Base-by-base conservation (phyloP, 2,329 filamentous ascomycete genomes). In the Fusarium camptoceras region DNA sequence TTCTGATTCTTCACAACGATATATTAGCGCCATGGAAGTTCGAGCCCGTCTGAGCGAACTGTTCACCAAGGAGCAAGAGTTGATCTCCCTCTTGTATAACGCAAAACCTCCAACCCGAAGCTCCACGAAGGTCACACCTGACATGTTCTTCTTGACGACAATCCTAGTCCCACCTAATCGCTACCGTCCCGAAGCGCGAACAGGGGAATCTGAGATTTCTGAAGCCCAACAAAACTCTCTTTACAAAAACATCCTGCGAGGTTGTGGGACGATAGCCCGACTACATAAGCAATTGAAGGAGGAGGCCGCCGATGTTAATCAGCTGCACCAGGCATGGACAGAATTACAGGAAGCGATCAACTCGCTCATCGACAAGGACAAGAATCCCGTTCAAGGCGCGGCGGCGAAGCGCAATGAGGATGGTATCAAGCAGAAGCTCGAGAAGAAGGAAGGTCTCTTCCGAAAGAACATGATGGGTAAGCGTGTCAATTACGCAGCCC, bases 381-480 rank as follows among this genome's bases (percentile, higher is more conserved):
- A 94, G 68, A 97, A 96, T 75, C 93, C 94, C 4, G 86, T 94
- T 6, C 90, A 92, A 70, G 94, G 94, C 54, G 86, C 89, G 20
- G 93, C 94, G 28, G 93, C 90, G 16, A 91, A 91, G 75, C 87
- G 90, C 59, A 92, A 93, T 55, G 93, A 97, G 66, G 94, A 97
- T 69, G 96, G 97, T 73, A 97, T 99, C 82, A 99, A 99, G 82
- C 96, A 99, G 78, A 92, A 94, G 77, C 86, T 99, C 28, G 96
- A 99, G 82, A 99, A 99, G 86, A 99, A 99, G 82, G 97, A 99
- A 78, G 96, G 96, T 71, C 86, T 99, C 30, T 99, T 99, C 85
- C 88, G 96, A 75, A 98, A 97, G 85, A 98, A 99, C 81, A 98
- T 99, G 96, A 99, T 99, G 96, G 96, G 96, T 66, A 99, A 99